phyloP scores from a whole-genome alignment of 805 yeast species.

The Saccharomycopsis sp. region DNA sequence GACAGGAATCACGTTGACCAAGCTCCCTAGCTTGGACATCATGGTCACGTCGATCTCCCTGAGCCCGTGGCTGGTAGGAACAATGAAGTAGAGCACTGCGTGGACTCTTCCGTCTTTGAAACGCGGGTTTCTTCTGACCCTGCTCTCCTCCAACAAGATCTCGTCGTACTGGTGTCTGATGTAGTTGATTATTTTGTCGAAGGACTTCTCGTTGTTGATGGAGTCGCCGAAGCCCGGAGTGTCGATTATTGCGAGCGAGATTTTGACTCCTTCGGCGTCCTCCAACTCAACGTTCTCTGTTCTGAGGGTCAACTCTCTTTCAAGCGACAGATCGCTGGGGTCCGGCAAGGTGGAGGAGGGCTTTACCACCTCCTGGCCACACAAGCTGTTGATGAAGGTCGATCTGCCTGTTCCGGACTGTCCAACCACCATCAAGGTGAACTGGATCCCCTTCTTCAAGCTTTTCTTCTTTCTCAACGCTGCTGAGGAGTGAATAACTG shows the following conservation, averaged over 20 bases:
- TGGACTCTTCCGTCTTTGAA: constrained; percentile 82
- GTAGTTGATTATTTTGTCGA: constrained; percentile 67
- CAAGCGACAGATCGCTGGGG: constrained; percentile 45
- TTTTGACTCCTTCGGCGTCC: constrained; percentile 80
- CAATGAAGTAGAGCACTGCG: constrained; percentile 66
- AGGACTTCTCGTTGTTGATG: constrained; percentile 59
- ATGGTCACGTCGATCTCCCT: constrained; percentile 71
- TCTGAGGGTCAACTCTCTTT: constrained; percentile 54
- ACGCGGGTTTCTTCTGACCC: constrained; percentile 78
- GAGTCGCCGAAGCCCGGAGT: constrained; percentile 82
- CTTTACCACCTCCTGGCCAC: constrained; percentile 82
- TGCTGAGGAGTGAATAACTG: constrained; percentile 44
- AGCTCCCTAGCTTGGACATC: constrained; percentile 69
- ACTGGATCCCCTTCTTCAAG: constrained; percentile 75
- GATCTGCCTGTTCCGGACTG: constrained; percentile 85
- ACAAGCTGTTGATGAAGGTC: constrained; percentile 84
- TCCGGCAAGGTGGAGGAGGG: constrained; percentile 51
- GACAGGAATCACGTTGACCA: constrained; percentile 81
- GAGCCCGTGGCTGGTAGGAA: constrained; percentile 80
- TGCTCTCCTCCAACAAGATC: constrained; percentile 69
- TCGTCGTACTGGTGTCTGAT: constrained; percentile 80
- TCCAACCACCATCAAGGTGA: constrained; percentile 82
- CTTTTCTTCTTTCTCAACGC: constrained; percentile 69
- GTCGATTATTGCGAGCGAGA: constrained; percentile 67
- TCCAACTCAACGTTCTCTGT: constrained; percentile 80